Conservation (phyloP, 805 yeast species). For the Komagataella mondaviorum region DNA sequence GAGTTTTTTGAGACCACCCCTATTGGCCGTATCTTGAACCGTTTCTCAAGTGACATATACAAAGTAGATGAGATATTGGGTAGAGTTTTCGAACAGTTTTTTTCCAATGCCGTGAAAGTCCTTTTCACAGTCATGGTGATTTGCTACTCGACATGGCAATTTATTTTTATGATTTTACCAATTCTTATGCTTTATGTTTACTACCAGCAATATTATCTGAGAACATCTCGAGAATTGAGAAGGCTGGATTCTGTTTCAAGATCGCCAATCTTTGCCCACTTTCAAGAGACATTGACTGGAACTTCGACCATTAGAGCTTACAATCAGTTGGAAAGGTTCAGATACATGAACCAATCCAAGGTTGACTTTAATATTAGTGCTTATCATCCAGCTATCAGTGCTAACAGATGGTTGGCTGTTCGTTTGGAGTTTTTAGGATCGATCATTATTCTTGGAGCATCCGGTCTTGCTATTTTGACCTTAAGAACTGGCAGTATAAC, state of each 20-base stretch:
- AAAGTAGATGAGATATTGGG: conserved; percentile 74
- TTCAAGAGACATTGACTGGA: conserved; percentile 72
- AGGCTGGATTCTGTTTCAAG: conserved; percentile 70
- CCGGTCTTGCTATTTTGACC: conserved; percentile 66
- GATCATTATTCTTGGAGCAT: conserved; percentile 72
- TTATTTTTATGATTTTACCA: conserved; percentile 62
- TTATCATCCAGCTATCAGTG: conserved; percentile 80
- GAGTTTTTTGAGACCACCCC: conserved; percentile 93
- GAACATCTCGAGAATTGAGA: conserved; percentile 71
- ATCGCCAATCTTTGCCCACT: conserved; percentile 74
- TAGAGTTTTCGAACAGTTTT: conserved; percentile 58
- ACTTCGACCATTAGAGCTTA: conserved; percentile 67
- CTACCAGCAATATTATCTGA: conserved; percentile 66
- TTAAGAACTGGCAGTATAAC: conserved; percentile 54
- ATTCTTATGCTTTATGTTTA: conserved; percentile 47
- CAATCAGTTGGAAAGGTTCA: conserved; percentile 49
- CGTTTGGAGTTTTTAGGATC: conserved; percentile 89
- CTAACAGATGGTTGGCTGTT: conserved; percentile 96
- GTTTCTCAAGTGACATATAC: conserved; percentile 86
- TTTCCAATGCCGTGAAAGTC: conserved; percentile 48
- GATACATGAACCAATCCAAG: conserved; percentile 48
- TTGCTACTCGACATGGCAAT: conserved; percentile 79
- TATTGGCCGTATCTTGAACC: conserved; percentile 78
- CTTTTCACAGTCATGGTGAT: conserved; percentile 69
- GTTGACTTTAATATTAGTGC: conserved; percentile 87